Evolutionary conservation across 1,284 basidiomycete genomes (phyloP), one percentile per base, ranked within the genome.

Genomic region (Erythrobasidium hasegawianum): DNA sequence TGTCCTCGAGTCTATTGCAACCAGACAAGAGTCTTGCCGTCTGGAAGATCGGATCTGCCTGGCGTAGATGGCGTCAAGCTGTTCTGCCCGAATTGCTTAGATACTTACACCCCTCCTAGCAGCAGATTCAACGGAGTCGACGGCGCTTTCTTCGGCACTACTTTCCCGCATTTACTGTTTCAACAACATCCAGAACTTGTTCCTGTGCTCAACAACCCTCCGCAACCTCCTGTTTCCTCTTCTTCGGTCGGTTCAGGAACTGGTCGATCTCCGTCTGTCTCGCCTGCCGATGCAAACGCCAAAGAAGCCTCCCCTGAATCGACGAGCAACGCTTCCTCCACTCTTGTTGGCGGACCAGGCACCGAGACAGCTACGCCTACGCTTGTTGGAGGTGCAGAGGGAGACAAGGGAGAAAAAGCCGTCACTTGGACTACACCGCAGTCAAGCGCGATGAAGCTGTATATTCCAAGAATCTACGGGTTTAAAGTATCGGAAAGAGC

Each of bases 51-150:
- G 39, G 96, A 99, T 80, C 83, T 96, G 70, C 95, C 96, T 14
- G 95, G 95, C n/a, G 82, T 95, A 57, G 96, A 98, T 77, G 98
- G 94, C 0, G 96, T 99, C 75, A 98, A 98, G 79, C 84, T 99
- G 57, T 98, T 89, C 79, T 99, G 96, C 78, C 92, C 96, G 9
- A 97, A 96, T 77, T 99, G 96, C 79, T 89, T 95, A 72, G 96
- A 99, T 76, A 90, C 96, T 72, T 99, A 97, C 78, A 84, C 86
- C 0, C 96, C 96, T 1, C 94, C 95, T 3, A 94, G 90, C 79
- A 93, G 89, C 77, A 86, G 94, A 65, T 99, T 93, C 78, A 89
- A 93, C 76, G 89, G 90, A 22, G 91, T 99, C 33, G 96, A 99
- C 78, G 96, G 95, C 66, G 95, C 96, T 18, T 99, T 97, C 81